A percentile compares a stretch with the other conserved stretches of the same genome.
phyloP scores from a whole-genome alignment of 441 rosid genomes.

The Brassica hybrid region DNA sequence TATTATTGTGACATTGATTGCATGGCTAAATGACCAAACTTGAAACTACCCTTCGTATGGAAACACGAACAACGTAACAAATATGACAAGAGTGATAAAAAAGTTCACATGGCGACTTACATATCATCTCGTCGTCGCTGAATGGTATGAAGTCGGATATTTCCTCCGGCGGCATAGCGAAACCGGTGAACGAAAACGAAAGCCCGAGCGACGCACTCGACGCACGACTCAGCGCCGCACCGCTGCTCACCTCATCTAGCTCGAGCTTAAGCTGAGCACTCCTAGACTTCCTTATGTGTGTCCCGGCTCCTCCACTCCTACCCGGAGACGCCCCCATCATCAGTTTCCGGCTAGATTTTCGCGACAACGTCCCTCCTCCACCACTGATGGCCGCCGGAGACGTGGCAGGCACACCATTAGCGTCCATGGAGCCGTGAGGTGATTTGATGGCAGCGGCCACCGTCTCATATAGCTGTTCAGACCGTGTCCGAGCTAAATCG shows the following conservation, averaged over 20 bases:
- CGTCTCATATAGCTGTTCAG: slow-evolving; percentile 77
- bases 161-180: slow-evolving; percentile 82
- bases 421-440: slow-evolving; percentile 45
- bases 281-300: slow-evolving; percentile 83
- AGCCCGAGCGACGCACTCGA: slow-evolving; percentile 93
- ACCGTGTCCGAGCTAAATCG: slow-evolving; percentile 68
- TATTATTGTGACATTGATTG: slow-evolving; percentile 25
- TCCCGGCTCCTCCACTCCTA: slow-evolving; percentile 49
- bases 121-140: slow-evolving; percentile 80
- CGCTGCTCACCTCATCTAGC: slow-evolving; percentile 74
- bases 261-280: slow-evolving; percentile 82
- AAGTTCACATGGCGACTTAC: slow-evolving; percentile 53
- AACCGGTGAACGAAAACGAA: slow-evolving; percentile 94
- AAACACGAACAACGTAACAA: not conserved
- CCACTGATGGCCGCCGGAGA: slow-evolving; percentile 36
- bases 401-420: slow-evolving; percentile 40
- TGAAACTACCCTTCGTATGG: slow-evolving; percentile 28
- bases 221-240: slow-evolving; percentile 92
- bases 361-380: slow-evolving; percentile 54
- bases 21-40: slow-evolving; percentile 11
- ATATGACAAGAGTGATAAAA: not conserved
- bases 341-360: slow-evolving; percentile 71
- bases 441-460: slow-evolving; percentile 76
- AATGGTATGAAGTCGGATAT: slow-evolving; percentile 76
- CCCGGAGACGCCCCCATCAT: slow-evolving; percentile 68